Base-by-base conservation (phyloP, 345 rosid species). In the Eutrema yunnanense region DNA sequence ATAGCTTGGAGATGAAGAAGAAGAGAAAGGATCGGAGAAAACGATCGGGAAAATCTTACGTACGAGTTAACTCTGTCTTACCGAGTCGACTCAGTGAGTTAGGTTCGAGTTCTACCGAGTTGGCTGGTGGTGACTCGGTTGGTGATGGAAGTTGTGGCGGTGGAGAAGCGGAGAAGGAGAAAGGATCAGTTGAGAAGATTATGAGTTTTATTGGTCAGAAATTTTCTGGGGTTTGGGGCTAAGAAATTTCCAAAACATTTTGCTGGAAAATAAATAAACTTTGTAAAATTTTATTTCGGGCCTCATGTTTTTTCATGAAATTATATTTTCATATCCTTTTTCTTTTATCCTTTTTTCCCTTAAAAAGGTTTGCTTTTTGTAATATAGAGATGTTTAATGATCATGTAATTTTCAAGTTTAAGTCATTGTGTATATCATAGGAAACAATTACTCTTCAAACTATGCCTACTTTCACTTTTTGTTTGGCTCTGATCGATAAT, bases 151-250 rank as follows among this genome's bases (percentile, higher is more conserved):
- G 12, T 49, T 78, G 42, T 22, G 82, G 44, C 2, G 82, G 72
- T 16, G 81, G 66, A 34, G 84, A 69, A 37, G 78, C 63, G 42
- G 92, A 44, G 34, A 32, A 71, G 33, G 86, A 73, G 19, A 82
- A 75, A 59, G 84, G 89, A 43, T 68, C 86, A 1, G 78, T 87
- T 34, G 80, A 81, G 58, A 86, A 76, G 74, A 9, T 90, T 37
- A 79, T 87, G 55, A 84, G 72, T 71, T 86, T 82, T 49, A 71
- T 90, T 37, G 89, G 94, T 49, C 92, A 85, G 81, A 86, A 73
- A 79, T 69, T 85, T 42, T 85, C 83, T 87, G 83, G 86, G 14
- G 87, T 83, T 66, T 85, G 86, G 85, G 85, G 82, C 0, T 73
- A 46, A 33, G 43, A 63, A 60, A 9, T 71, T 59, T 62, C 63